A percentile compares a stretch with the other conserved stretches of the same genome.
Conservation (phyloP, 169 alveolate species). For the Eimeria tenella region DNA sequence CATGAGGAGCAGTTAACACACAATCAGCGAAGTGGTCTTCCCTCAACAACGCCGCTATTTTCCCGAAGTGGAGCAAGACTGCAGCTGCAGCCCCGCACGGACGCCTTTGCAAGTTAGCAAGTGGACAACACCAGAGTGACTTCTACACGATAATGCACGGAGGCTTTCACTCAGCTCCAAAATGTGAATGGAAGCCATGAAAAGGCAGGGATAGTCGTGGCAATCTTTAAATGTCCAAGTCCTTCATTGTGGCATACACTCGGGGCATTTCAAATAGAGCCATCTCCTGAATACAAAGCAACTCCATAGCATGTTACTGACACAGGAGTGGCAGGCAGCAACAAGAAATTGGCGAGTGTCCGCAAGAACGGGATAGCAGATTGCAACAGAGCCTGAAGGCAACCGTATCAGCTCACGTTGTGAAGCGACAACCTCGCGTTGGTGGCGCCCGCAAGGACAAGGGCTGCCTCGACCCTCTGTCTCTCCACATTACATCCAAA, state of each 20-base stretch:
- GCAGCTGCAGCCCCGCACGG: constrained; percentile 27
- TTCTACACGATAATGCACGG: not conserved
- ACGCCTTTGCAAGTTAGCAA: not conserved
- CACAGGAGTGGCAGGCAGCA: not conserved
- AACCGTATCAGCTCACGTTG: constrained; percentile 30
- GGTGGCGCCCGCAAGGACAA: constrained; percentile 74
- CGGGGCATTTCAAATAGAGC: constrained; percentile 72
- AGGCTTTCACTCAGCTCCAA: not conserved
- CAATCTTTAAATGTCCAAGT: constrained; percentile 41
- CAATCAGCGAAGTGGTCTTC: not conserved
- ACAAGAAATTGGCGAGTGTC: not conserved
- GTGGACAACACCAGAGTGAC: not conserved
- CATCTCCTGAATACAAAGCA: constrained; percentile 61
- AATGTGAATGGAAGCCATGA: not conserved
- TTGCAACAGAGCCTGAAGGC: too few relatives aligned
- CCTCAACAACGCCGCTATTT: not conserved
- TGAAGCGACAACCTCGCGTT: constrained; percentile 67
- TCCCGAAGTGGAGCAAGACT: constrained; percentile 16
- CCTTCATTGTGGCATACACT: constrained; percentile 70
- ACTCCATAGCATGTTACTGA: not conserved
- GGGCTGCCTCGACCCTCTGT: constrained; percentile 71
- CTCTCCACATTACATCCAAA: constrained; percentile 78
- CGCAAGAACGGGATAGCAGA: not conserved
- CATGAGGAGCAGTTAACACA: too few relatives aligned
- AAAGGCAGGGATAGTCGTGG: not conserved